Conservation (phyloP, 805 yeast species). For the Candida xiaguanensis region DNA sequence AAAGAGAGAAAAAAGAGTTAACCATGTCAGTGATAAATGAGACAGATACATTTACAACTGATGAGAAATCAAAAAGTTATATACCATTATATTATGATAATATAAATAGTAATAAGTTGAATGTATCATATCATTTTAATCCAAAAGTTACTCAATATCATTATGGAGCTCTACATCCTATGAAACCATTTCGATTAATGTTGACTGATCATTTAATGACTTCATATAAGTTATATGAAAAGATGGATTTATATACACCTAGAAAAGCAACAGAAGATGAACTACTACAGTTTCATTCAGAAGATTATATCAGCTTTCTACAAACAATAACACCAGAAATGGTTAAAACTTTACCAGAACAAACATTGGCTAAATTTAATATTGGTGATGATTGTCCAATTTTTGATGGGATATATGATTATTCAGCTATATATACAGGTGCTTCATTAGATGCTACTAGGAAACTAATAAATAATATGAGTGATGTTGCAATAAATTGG, state of each 20-base stretch:
- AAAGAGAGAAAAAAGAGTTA: neutral
- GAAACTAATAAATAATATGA: slow-evolving; percentile 76
- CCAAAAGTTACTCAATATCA: slow-evolving; percentile 78
- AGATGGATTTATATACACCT: slow-evolving; percentile 87
- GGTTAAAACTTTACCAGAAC: slow-evolving; percentile 52
- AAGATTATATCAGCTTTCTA: slow-evolving; percentile 78
- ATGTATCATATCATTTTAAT: slow-evolving; percentile 86
- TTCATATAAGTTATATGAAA: slow-evolving; percentile 78
- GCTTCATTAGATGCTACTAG: slow-evolving; percentile 93
- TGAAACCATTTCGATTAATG: slow-evolving; percentile 95
- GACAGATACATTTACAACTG: slow-evolving; percentile 31
- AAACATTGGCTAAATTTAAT: slow-evolving; percentile 65
- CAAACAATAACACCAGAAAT: slow-evolving; percentile 75
- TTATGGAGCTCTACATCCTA: slow-evolving; percentile 94
- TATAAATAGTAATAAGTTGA: slow-evolving; percentile 31
- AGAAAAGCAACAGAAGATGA: slow-evolving; percentile 80
- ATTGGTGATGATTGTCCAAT: slow-evolving; percentile 95
- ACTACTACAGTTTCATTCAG: slow-evolving; percentile 76
- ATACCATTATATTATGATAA: slow-evolving; percentile 30
- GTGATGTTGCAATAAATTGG: slow-evolving; percentile 94
- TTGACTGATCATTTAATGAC: slow-evolving; percentile 88
- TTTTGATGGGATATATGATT: slow-evolving; percentile 92
- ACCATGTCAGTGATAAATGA: slow-evolving; percentile 11
- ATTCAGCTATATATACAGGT: slow-evolving; percentile 84
- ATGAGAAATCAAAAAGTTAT: slow-evolving; percentile 28